Evolutionary conservation across 495 filamentous ascomycete genomes (phyloP).

Genomic region (Penicillium verhagenii): DNA sequence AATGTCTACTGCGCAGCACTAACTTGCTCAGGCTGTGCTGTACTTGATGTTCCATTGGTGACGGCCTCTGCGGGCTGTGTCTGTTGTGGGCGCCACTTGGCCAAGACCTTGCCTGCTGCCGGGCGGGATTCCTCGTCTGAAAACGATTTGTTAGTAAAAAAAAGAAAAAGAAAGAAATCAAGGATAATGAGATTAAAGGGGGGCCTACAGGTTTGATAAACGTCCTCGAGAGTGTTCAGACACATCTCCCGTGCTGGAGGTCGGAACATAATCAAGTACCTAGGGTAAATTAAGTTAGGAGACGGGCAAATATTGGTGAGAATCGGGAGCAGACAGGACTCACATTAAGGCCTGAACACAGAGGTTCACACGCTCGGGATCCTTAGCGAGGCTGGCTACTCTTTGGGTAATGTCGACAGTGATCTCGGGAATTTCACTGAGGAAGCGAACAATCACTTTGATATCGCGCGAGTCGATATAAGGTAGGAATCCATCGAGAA

Average conservation of each 20-base stretch:
- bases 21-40: slow-evolving; percentile 1
- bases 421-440: slow-evolving; percentile 87
- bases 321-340: slow-evolving; percentile 20
- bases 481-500: slow-evolving; percentile 82
- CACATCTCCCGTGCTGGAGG: slow-evolving; percentile 80
- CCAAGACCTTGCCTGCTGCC: slow-evolving; percentile 42
- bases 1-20: neutral
- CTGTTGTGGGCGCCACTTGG: slow-evolving; percentile 42
- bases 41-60: slow-evolving; percentile 8
- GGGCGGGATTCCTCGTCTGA: slow-evolving; percentile 49
- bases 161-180: neutral
- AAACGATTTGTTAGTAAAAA: slow-evolving; percentile 13
- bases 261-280: slow-evolving; percentile 81
- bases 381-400: slow-evolving; percentile 77
- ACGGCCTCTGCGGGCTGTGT: slow-evolving; percentile 12
- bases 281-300: slow-evolving; percentile 24
- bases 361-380: slow-evolving; percentile 75
- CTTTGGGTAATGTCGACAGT: slow-evolving; percentile 65
- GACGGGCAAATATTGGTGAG: neutral
- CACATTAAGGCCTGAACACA: slow-evolving; percentile 62
- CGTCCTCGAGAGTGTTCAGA: slow-evolving; percentile 77
- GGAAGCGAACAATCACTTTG: slow-evolving; percentile 81
- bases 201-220: slow-evolving; percentile 67
- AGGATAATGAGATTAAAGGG: neutral
- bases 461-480: slow-evolving; percentile 81